Conservation (phyloP, 73 alveolate genomes). For the Diophrys appendiculata region DNA sequence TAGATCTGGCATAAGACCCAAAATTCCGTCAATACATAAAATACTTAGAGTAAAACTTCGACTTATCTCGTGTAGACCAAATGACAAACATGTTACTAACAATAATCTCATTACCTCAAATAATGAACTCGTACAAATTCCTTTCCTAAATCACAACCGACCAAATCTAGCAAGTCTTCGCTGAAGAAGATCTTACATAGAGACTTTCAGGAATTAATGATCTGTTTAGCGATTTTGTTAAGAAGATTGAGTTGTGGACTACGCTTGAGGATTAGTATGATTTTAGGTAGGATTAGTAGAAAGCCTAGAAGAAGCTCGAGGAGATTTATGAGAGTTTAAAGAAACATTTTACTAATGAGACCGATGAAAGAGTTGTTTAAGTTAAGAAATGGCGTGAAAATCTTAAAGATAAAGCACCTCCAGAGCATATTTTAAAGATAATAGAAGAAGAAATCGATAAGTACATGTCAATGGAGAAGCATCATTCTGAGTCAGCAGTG, state of each 20-base stretch:
- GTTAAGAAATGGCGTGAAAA: slow-evolving; percentile 45
- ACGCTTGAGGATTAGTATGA: slow-evolving; percentile 56
- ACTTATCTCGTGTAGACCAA: slow-evolving; percentile 43
- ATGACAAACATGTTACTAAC: slow-evolving; percentile 55
- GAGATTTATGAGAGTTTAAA: slow-evolving; percentile 61
- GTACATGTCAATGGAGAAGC: slow-evolving; percentile 59
- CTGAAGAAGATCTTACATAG: slow-evolving; percentile 33
- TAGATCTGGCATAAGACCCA: slow-evolving; percentile 26
- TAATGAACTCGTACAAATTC: slow-evolving; percentile 52
- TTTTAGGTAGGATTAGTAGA: slow-evolving; percentile 51
- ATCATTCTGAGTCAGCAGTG: slow-evolving; percentile 52
- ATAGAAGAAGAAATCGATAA: slow-evolving; percentile 67
- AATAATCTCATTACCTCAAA: slow-evolving; percentile 47
- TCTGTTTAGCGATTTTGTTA: slow-evolving; percentile 55
- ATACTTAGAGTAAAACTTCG: slow-evolving; percentile 41
- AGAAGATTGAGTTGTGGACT: slow-evolving; percentile 54
- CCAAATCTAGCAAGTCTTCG: slow-evolving; percentile 43
- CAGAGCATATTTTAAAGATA: slow-evolving; percentile 60
- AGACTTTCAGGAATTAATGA: slow-evolving; percentile 44
- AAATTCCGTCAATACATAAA: slow-evolving; percentile 43
- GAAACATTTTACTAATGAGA: slow-evolving; percentile 59
- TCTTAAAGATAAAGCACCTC: slow-evolving; percentile 62
- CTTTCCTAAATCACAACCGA: slow-evolving; percentile 26
- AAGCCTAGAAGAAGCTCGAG: slow-evolving; percentile 55
- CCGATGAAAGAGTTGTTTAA: slow-evolving; percentile 58